Conservation (phyloP, 75 land plant species). For the Picea glauca region DNA sequence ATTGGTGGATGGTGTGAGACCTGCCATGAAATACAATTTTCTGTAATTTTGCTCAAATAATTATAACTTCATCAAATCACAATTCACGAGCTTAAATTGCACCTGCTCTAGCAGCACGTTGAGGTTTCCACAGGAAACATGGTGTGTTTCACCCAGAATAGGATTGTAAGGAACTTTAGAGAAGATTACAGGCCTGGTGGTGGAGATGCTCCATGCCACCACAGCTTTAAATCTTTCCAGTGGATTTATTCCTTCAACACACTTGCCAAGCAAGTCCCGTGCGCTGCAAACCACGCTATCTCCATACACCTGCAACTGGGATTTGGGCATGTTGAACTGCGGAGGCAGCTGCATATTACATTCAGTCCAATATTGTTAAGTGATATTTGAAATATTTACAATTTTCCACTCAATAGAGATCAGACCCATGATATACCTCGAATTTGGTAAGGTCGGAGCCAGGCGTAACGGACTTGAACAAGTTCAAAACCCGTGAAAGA, state of each 20-base stretch:
- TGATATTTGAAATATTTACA: not conserved
- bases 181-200: constrained; percentile 53
- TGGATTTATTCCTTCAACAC: constrained; percentile 33
- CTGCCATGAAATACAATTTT: constrained; percentile 24
- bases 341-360: constrained; percentile 52
- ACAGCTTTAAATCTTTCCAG: constrained; percentile 61
- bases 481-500: constrained; percentile 6
- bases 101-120: constrained; percentile 95
- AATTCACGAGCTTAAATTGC: not conserved
- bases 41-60: no score
- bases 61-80: not conserved
- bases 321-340: constrained; percentile 81
- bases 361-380: not conserved
- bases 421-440: constrained; percentile 25
- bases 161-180: constrained; percentile 87
- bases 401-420: not conserved
- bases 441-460: constrained; percentile 76
- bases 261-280: constrained; percentile 45
- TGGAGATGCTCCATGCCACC: constrained; percentile 83
- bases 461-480: constrained; percentile 53
- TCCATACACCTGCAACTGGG: constrained; percentile 80
- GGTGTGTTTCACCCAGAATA: constrained; percentile 92
- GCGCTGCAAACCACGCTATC: constrained; percentile 64
- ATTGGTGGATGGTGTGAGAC: constrained; percentile 96
- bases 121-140: constrained; percentile 69